Evolutionary conservation across 352 stramenopile genomes (phyloP).

Genomic region (Phytophthora macrochlamydospora): DNA sequence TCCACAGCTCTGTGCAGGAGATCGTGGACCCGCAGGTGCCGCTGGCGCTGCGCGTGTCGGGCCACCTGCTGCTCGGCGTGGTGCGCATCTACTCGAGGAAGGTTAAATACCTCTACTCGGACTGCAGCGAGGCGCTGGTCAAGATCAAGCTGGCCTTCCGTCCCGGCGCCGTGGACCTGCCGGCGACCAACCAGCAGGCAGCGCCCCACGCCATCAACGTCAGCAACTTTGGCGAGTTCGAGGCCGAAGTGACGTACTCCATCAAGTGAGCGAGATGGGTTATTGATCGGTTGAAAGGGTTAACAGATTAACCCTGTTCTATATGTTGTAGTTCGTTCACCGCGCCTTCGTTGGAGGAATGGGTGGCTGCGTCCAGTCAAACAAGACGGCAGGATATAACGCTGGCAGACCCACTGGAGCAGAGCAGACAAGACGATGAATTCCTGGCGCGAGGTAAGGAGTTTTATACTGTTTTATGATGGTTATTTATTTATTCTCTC

Average conservation of each 20-base stretch:
- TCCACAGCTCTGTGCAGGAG: slow-evolving; percentile 95
- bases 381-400: slow-evolving; percentile 88
- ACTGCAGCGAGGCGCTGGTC: slow-evolving; percentile 98
- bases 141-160: slow-evolving; percentile 99
- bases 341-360: slow-evolving; percentile 79
- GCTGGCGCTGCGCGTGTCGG: slow-evolving; percentile 96
- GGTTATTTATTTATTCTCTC: slow-evolving; percentile 4
- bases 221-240: slow-evolving; percentile 85
- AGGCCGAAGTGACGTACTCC: slow-evolving; percentile 83
- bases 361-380: slow-evolving; percentile 78
- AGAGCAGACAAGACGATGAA: slow-evolving; percentile 52
- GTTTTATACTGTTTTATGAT: slow-evolving; percentile 6
- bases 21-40: slow-evolving; percentile 97
- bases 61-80: slow-evolving; percentile 97
- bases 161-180: slow-evolving; percentile 81
- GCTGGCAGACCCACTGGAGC: slow-evolving; percentile 68
- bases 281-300: no score
- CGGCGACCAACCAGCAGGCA: slow-evolving; percentile 64
- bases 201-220: slow-evolving; percentile 85
- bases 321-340: slow-evolving; percentile 53
- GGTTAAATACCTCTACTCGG: slow-evolving; percentile 97
- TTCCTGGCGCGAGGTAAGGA: slow-evolving; percentile 53
- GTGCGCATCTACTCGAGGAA: slow-evolving; percentile 99
- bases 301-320: not conserved
- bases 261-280: slow-evolving; percentile 56